A percentile compares a stretch with the other conserved stretches of the same genome.
phyloP scores from a whole-genome alignment of 495 filamentous ascomycete genomes.

The Penicillium turbatum region DNA sequence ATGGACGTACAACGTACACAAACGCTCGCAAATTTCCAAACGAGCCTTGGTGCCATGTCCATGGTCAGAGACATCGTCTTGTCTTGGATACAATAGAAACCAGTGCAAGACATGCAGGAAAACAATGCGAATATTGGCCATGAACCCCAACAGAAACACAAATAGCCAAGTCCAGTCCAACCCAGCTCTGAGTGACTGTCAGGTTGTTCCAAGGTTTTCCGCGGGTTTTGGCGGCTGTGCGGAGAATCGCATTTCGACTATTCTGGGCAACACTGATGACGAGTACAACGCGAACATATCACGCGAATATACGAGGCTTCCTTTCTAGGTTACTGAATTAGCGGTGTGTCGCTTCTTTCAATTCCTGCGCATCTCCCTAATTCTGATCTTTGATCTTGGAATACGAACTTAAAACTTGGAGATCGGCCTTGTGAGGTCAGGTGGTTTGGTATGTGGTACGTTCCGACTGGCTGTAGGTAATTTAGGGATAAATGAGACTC shows the following conservation, averaged over 20 bases:
- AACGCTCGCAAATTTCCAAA: no score
- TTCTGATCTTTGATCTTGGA: neutral
- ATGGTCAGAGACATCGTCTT: no score
- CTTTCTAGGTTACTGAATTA: neutral
- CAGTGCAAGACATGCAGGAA: no score
- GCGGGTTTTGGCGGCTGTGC: neutral
- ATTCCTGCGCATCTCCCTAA: neutral
- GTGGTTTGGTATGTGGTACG: slow-evolving; percentile 2
- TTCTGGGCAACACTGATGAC: neutral
- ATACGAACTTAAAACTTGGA: neutral
- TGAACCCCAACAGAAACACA: no score
- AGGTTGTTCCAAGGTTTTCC: no score
- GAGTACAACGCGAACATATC: slow-evolving; percentile 1
- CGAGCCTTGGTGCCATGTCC: no score
- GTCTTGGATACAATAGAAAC: no score
- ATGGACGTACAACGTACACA: no score
- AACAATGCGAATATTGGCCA: no score
- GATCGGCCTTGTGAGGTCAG: slow-evolving; percentile 1
- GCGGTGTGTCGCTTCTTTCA: neutral
- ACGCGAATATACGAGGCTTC: neutral
- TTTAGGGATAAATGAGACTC: neutral
- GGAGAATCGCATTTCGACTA: neutral
- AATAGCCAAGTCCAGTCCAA: no score
- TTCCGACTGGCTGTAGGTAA: neutral
- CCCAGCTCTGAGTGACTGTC: no score